Conservation (phyloP, 768 basidiomycete species). For the Mycena rosella region DNA sequence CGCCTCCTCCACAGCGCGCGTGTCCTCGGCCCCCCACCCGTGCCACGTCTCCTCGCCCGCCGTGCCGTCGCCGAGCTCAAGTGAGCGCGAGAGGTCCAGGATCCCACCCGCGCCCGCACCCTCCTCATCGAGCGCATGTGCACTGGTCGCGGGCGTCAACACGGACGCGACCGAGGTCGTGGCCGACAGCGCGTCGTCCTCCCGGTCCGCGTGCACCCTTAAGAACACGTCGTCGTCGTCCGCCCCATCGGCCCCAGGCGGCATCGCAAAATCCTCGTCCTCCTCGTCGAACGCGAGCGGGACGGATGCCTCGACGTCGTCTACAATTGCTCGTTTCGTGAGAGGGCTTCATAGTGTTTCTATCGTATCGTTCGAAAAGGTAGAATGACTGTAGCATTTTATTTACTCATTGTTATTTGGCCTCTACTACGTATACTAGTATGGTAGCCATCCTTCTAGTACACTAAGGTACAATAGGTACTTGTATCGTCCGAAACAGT, state of each 20-base stretch:
- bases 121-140: constrained; percentile 48
- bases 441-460: too few species aligned
- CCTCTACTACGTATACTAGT: too few species aligned
- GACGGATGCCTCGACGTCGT: constrained; percentile 55
- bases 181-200: constrained; percentile 39
- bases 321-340: neutral
- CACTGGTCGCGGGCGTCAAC: constrained; percentile 56
- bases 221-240: constrained; percentile 37
- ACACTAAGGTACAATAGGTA: too few species aligned
- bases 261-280: constrained; percentile 68
- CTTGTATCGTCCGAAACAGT: too few species aligned
- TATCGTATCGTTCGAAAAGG: too few species aligned
- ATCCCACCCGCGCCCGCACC: too few species aligned
- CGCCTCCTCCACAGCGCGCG: constrained; percentile 62
- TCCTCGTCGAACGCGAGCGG: constrained; percentile 76
- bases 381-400: too few species aligned
- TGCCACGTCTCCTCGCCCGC: constrained; percentile 50
- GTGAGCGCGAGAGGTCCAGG: too few species aligned
- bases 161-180: constrained; percentile 48
- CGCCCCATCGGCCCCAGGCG: neutral
- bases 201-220: constrained; percentile 30
- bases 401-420: too few species aligned
- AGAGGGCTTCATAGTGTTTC: too few species aligned
- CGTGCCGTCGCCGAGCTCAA: constrained; percentile 36
- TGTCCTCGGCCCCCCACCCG: constrained; percentile 63